Base-by-base conservation (phyloP, 441 rosid species). In the Pelargonium myrrhifolium region DNA sequence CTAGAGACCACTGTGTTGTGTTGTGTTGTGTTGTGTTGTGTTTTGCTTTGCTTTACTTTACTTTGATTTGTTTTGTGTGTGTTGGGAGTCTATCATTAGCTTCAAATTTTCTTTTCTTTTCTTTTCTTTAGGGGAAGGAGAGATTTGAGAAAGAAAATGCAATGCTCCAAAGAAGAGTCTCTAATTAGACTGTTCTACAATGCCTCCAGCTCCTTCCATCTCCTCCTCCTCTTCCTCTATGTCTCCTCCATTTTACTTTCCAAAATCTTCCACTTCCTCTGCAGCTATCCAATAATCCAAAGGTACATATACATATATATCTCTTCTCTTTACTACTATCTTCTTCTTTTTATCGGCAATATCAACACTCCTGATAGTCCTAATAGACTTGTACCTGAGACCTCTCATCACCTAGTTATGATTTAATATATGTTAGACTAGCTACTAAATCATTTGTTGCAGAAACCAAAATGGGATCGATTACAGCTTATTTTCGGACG, bases 201-300 rank as follows among this genome's bases (percentile, higher is more conserved):
- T 80, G 71, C 86, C 84, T 93, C 97, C 47, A 79, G 80, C 83
- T 83, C 83, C 76, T 84, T 73, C 72, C 73, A 85, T 59, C 87
- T 89, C 63, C 81, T 91, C 79, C 82, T 90, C 68, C 76, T 93
- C 80, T 79, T 84, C 79, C 82, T 83, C 78, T 73, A 85, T 79
- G 78, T 81, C 80, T 87, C 89, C 75, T 83, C 87, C 70, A 75
- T 76, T 66, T 71, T 84, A 49, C 88, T 93, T 21, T 77, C 79
- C 75, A 74, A 73, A 15, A 63, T 90, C 77, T 64, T 89, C 66
- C 75, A 80, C 86, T 89, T 87, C 79, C 66, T 88, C 71, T 92
- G 93, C 71, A 84, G 79, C 80, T 82, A 76, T 51, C 83, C 92
- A 6, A 73, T 88, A 26, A 73, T 89, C 75, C 87, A 84, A 45